Evolutionary conservation across 352 stramenopile species (phyloP).

Genomic region (Globisporangium spiculum): DNA sequence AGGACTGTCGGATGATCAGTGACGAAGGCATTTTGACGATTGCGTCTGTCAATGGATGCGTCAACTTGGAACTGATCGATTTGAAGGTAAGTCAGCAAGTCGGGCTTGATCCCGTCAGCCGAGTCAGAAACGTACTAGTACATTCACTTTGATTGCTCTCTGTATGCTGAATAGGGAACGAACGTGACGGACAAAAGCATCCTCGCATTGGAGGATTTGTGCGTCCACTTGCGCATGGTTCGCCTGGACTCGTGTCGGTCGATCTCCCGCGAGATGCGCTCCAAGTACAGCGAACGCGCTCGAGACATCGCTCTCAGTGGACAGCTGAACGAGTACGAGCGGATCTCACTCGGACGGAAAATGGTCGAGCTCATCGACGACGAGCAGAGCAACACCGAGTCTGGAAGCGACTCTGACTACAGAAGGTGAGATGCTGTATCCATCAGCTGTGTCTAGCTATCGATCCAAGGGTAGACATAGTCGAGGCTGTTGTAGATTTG

Average conservation of each 20-base stretch:
- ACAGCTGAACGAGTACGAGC: slow-evolving; percentile 32
- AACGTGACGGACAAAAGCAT: slow-evolving; percentile 46
- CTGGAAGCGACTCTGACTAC: slow-evolving; percentile 27
- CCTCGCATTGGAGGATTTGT: slow-evolving; percentile 34
- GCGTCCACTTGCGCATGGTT: slow-evolving; percentile 44
- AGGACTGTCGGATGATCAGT: slow-evolving; percentile 56
- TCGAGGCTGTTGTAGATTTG: not conserved
- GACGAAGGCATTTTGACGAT: slow-evolving; percentile 45
- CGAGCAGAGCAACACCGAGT: slow-evolving; percentile 25
- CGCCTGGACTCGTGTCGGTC: slow-evolving; percentile 69
- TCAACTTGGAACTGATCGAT: slow-evolving; percentile 51
- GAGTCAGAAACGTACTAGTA: too few species aligned
- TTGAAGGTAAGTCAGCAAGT: slow-evolving; percentile 41
- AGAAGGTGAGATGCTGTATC: slow-evolving; percentile 2
- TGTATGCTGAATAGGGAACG: slow-evolving; percentile 24
- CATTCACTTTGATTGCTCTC: too few species aligned
- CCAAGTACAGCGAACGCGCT: slow-evolving; percentile 31
- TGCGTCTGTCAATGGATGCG: slow-evolving; percentile 25
- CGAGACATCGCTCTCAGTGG: slow-evolving; percentile 19
- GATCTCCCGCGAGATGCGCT: slow-evolving; percentile 48
- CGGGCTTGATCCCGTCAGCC: not conserved
- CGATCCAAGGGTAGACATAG: not conserved
- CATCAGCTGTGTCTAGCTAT: not conserved
- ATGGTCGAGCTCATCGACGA: slow-evolving; percentile 32
- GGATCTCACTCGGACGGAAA: slow-evolving; percentile 34